These are phyloP conservation scores for Hebeloma cylindrosporum DNA, from an alignment of 768 basidiomycete species.

Conservation along the genomic window DNA sequence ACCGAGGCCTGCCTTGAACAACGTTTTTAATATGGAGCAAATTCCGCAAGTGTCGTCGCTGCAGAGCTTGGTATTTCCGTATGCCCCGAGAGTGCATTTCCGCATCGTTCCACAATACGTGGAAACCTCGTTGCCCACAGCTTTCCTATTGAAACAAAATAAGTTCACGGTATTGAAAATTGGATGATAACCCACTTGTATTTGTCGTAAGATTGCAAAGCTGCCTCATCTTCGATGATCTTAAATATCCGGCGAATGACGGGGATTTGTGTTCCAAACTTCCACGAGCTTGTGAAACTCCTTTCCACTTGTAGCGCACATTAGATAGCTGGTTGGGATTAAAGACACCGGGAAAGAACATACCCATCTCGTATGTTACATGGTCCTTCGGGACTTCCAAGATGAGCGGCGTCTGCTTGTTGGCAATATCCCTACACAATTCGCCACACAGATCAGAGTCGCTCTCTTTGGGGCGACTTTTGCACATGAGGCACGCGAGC, in stretches of 20 bases:
- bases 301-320: conserved; percentile 20
- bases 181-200: conserved; percentile 24
- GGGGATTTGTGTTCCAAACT: conserved; percentile 14
- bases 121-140: conserved; percentile 29
- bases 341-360: not conserved
- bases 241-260: conserved; percentile 29
- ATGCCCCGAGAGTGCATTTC: conserved; percentile 25
- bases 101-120: conserved; percentile 32
- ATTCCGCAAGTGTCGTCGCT: conserved; percentile 20
- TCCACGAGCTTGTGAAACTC: conserved; percentile 29
- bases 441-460: conserved; percentile 27
- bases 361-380: conserved; percentile 24
- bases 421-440: conserved; percentile 23
- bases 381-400: conserved; percentile 26
- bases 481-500: conserved; percentile 28
- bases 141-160: conserved; percentile 17
- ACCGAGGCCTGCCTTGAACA: conserved; percentile 32
- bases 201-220: conserved; percentile 24
- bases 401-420: conserved; percentile 23
- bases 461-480: conserved; percentile 25
- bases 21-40: conserved; percentile 31
- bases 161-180: not conserved
- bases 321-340: not conserved
- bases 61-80: conserved; percentile 25
- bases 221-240: conserved; percentile 26